Evolutionary conservation across 345 rosid genomes (phyloP).

Genomic region (Corchorus olitorius): DNA sequence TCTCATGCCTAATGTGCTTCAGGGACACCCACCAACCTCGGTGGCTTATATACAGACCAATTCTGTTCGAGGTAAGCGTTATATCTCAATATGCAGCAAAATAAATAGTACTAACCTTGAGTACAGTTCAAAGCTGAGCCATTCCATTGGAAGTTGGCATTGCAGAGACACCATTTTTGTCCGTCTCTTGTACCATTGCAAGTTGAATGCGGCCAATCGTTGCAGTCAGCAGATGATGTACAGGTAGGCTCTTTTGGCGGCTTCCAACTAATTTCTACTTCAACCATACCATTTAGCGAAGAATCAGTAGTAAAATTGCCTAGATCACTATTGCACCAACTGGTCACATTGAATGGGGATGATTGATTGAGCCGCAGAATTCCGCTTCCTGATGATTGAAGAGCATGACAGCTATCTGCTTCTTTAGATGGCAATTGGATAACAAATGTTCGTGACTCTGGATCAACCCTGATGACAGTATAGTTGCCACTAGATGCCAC

Average conservation of each 20-base stretch:
- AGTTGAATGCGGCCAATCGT: conserved; percentile 25
- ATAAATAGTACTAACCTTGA: conserved; percentile 14
- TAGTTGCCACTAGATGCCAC: not conserved
- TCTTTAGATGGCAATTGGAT: conserved; percentile 3
- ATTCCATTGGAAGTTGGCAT: conserved; percentile 15
- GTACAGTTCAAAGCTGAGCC: conserved; percentile 12
- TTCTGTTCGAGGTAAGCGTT: not conserved
- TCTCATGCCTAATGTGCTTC: not conserved
- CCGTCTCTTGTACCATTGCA: not conserved
- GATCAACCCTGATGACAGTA: not conserved
- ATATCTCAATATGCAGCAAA: not conserved
- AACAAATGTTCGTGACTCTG: not conserved
- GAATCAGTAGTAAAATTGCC: conserved; percentile 6
- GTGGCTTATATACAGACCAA: not conserved
- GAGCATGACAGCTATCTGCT: not conserved
- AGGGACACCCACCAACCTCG: not conserved
- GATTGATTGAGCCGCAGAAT: conserved; percentile 17
- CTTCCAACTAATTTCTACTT: conserved; percentile 18
- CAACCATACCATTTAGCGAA: conserved; percentile 13
- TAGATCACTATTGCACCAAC: not conserved
- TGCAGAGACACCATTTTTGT: conserved; percentile 17
- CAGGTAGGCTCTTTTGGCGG: conserved; percentile 13
- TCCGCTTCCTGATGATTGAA: not conserved
- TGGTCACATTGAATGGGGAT: conserved; percentile 18
- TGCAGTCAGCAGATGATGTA: conserved; percentile 20